Conservation (phyloP, 2,329 filamentous ascomycete genomes). For the Madurella mycetomatis region DNA sequence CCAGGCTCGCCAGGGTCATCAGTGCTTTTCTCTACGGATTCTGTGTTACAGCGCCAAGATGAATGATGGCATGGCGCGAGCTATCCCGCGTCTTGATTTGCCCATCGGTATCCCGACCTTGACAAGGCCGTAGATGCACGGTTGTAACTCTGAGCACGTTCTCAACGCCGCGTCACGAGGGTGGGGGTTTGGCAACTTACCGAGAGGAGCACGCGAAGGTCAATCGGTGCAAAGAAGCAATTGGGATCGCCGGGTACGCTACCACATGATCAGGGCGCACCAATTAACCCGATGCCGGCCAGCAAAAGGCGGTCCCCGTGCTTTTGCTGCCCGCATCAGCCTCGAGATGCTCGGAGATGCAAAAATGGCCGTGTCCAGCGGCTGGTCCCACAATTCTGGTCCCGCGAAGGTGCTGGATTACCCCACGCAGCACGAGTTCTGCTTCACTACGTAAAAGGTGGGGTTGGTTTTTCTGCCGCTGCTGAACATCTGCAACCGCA, state of each 20-base stretch:
- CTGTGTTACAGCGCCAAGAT: not conserved
- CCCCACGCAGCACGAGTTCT: constrained; percentile 13
- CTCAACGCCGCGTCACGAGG: not conserved
- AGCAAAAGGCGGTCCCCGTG: no score
- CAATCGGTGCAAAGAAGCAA: not conserved
- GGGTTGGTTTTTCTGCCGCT: constrained; percentile 10
- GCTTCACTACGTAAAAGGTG: constrained; percentile 17
- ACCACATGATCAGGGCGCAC: constrained; percentile 10
- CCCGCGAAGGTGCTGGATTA: constrained; percentile 1
- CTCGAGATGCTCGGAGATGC: not conserved
- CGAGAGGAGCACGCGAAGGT: not conserved
- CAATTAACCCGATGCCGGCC: constrained; percentile 4
- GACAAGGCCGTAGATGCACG: not conserved
- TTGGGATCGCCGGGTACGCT: constrained; percentile 6
- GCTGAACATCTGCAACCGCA: constrained; percentile 3
- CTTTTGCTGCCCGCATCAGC: no score
- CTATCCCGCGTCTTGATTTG: not conserved
- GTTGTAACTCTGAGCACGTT: constrained; percentile 5
- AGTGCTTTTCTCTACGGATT: not conserved
- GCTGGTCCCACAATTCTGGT: constrained; percentile 11
- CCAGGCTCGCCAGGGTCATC: not conserved
- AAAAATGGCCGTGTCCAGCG: not conserved
- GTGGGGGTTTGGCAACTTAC: constrained; percentile 4
- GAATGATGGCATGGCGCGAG: not conserved
- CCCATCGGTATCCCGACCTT: not conserved